Percentiles rank a stretch among this genome's conserved stretches.
These are phyloP conservation scores for Lumnitzera racemosa DNA, from an alignment of 345 rosid species.

Conservation along the genomic window DNA sequence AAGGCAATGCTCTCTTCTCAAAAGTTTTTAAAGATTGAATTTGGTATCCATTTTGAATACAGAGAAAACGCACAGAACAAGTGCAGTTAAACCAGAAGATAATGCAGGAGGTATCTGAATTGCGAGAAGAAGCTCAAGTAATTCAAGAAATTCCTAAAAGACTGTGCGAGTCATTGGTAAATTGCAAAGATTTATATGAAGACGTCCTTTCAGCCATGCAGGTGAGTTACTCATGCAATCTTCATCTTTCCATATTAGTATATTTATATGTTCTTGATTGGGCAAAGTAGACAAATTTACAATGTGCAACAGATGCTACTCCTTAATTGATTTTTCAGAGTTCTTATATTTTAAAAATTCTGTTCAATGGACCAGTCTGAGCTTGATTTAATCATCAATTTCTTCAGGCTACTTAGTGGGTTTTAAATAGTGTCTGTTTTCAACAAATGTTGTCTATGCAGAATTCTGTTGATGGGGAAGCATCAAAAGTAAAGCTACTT, in stretches of 20 bases:
- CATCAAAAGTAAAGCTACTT: slow-evolving; percentile 47
- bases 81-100: slow-evolving; percentile 36
- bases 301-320: too few species aligned
- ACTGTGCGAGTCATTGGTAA: slow-evolving; percentile 35
- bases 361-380: too few species aligned
- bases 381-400: too few species aligned
- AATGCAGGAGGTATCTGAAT: slow-evolving; percentile 52
- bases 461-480: slow-evolving; percentile 40
- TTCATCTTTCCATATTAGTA: slow-evolving; percentile 4
- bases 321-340: too few species aligned
- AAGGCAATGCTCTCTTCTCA: too few species aligned
- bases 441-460: slow-evolving; percentile 15
- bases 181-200: slow-evolving; percentile 42
- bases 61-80: slow-evolving; percentile 62
- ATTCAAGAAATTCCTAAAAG: slow-evolving; percentile 43
- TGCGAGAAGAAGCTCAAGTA: slow-evolving; percentile 38
- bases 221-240: slow-evolving; percentile 32
- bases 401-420: too few species aligned
- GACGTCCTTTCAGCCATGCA: slow-evolving; percentile 42
- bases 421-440: too few species aligned
- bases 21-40: neutral
- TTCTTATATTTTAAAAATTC: too few species aligned
- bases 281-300: too few species aligned
- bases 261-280: neutral
- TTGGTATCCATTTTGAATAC: slow-evolving; percentile 13